phyloP scores from a whole-genome alignment of 441 rosid genomes.

The Jatropha multifida region DNA sequence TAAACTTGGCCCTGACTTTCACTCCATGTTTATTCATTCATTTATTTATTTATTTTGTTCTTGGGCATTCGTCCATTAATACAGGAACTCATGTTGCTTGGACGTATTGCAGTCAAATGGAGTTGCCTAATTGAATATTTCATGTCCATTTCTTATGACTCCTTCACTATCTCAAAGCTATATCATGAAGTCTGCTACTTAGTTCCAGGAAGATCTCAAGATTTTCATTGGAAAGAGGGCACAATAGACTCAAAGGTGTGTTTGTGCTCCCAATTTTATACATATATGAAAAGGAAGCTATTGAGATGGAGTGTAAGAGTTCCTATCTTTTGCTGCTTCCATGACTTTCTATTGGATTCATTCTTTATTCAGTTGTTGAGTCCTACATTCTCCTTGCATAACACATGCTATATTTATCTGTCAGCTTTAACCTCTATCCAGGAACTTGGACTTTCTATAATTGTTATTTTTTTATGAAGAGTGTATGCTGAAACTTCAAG shows the following conservation, averaged over 20 bases:
- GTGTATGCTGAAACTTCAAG: background rate
- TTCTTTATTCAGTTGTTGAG: background rate
- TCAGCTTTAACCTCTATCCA: background rate
- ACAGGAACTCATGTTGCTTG: constrained; percentile 79
- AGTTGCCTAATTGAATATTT: constrained; percentile 48
- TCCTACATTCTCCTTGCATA: background rate
- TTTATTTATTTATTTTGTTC: background rate
- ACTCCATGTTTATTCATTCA: background rate
- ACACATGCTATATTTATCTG: background rate
- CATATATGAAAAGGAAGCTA: background rate
- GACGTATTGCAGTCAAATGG: constrained; percentile 66
- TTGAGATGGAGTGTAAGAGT: background rate
- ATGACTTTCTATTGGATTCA: background rate
- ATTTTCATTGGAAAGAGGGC: constrained; percentile 36
- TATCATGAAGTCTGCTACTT: constrained; percentile 51
- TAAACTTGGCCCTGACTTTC: background rate
- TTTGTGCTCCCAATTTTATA: background rate
- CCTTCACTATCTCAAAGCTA: constrained; percentile 50
- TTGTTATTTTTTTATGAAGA: background rate
- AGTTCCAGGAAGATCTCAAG: constrained; percentile 42
- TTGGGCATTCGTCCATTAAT: constrained; percentile 3
- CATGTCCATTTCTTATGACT: constrained; percentile 53
- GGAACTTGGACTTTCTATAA: background rate
- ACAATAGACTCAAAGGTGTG: constrained; percentile 46
- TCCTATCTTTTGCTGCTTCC: background rate